These are phyloP conservation scores for Cardamine chenopodiifolia DNA, from an alignment of 345 rosid species.

Conservation along the genomic window DNA sequence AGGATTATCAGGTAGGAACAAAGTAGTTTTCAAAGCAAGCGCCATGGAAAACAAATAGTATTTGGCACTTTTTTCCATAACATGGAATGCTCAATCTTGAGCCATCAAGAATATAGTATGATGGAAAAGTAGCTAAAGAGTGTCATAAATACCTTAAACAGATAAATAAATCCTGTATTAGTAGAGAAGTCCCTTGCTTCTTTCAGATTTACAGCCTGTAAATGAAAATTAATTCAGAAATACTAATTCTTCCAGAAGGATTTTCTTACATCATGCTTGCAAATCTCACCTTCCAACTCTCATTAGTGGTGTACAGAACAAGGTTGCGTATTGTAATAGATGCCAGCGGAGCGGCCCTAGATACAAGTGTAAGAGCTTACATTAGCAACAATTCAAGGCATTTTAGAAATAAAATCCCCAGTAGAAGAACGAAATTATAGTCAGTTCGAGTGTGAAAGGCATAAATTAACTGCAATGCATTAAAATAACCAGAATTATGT, in stretches of 20 bases:
- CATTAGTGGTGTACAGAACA: slow-evolving; percentile 80
- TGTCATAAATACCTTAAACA: slow-evolving; percentile 74
- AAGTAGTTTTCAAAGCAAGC: slow-evolving; percentile 9
- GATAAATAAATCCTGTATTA: slow-evolving; percentile 76
- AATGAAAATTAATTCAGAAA: slow-evolving; percentile 22
- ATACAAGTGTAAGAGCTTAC: slow-evolving; percentile 36
- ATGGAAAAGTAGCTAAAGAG: slow-evolving; percentile 5
- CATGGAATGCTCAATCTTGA: slow-evolving; percentile 19
- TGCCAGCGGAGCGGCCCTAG: slow-evolving; percentile 95
- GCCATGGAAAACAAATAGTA: not conserved
- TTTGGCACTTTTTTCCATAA: not conserved
- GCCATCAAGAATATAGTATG: slow-evolving; percentile 18
- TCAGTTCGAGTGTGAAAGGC: slow-evolving; percentile 1
- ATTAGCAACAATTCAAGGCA: slow-evolving; percentile 7
- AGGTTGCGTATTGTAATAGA: slow-evolving; percentile 88
- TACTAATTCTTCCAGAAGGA: not conserved
- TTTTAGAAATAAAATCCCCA: not conserved
- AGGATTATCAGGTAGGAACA: slow-evolving; percentile 20
- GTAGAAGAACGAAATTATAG: not conserved
- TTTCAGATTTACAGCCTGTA: slow-evolving; percentile 90
- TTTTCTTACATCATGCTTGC: slow-evolving; percentile 14
- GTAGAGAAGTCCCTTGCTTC: slow-evolving; percentile 92
- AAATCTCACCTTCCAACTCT: slow-evolving; percentile 83
- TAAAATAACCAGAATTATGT: not conserved
- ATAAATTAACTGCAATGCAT: not conserved